Percentiles rank a stretch among this genome's conserved stretches.
phyloP scores from a whole-genome alignment of 768 basidiomycete species.

The Hortiboletus flavorubellus region DNA sequence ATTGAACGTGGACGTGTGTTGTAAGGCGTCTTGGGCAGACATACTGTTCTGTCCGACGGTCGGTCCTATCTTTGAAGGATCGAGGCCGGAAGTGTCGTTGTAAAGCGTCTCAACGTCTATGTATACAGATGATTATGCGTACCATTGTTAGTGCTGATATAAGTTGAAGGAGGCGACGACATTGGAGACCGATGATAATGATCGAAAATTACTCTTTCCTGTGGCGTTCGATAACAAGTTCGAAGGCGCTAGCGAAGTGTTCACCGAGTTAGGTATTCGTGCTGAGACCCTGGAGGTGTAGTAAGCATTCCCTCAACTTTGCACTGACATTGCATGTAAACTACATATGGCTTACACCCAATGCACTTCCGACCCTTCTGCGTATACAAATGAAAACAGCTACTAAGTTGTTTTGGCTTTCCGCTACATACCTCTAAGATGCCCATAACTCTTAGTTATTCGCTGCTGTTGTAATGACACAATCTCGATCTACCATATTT shows the following conservation, averaged over 20 bases:
- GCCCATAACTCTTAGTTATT: too few species aligned
- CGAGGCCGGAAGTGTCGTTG: slow-evolving; percentile 80
- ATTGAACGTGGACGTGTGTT: not conserved
- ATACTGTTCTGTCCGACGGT: slow-evolving; percentile 97
- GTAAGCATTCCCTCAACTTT: too few species aligned
- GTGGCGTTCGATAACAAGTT: not conserved
- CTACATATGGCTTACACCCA: too few species aligned
- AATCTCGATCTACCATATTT: too few species aligned
- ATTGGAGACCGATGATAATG: slow-evolving; percentile 92
- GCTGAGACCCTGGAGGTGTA: slow-evolving; percentile 18
- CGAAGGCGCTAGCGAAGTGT: not conserved
- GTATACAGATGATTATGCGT: not conserved
- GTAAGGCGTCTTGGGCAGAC: slow-evolving; percentile 26
- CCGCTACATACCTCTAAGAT: too few species aligned
- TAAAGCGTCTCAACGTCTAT: slow-evolving; percentile 86
- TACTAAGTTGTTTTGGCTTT: too few species aligned
- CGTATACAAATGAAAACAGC: too few species aligned
- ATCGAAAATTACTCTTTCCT: slow-evolving; percentile 91
- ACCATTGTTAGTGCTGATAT: not conserved
- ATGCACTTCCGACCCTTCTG: too few species aligned
- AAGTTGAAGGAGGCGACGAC: not conserved
- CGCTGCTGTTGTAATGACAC: too few species aligned
- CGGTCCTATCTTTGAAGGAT: slow-evolving; percentile 84
- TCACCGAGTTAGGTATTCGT: slow-evolving; percentile 85
- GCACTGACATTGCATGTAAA: too few species aligned